Evolutionary conservation across 179 eudicot species (phyloP).

Genomic region (Beta macrorhiza): DNA sequence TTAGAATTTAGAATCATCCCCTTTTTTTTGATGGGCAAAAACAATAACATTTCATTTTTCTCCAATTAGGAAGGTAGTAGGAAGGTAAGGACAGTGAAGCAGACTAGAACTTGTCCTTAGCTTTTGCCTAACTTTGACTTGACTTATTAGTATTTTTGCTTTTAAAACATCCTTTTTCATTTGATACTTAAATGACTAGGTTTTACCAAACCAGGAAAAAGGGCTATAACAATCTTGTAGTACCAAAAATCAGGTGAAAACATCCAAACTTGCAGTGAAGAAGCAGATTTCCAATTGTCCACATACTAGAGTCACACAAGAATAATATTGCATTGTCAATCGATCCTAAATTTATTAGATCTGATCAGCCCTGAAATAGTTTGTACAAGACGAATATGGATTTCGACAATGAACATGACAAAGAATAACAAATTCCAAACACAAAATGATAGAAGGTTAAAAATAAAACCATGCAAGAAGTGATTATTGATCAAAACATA

Average conservation of each 20-base stretch:
- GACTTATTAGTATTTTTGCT: constrained; percentile 7
- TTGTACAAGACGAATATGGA: too few species aligned
- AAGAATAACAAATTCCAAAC: too few species aligned
- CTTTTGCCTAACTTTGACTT: constrained; percentile 26
- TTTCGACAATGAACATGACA: too few species aligned
- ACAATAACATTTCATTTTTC: neutral
- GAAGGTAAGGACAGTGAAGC: constrained; percentile 7
- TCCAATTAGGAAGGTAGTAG: constrained; percentile 25
- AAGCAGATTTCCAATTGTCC: too few species aligned
- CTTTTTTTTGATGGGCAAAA: neutral
- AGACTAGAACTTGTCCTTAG: neutral
- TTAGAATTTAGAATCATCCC: neutral
- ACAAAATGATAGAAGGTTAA: too few species aligned
- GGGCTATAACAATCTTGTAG: neutral
- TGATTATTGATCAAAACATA: constrained; percentile 28
- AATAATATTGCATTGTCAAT: too few species aligned
- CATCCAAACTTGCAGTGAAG: neutral
- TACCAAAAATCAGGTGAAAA: neutral
- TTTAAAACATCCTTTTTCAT: constrained; percentile 4
- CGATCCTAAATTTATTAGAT: too few species aligned
- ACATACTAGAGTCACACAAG: neutral
- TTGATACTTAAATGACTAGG: neutral
- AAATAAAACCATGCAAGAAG: neutral
- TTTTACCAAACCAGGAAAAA: constrained; percentile 19
- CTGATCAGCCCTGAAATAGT: too few species aligned